Evolutionary conservation across 495 filamentous ascomycete genomes (phyloP).

Genomic region (Lasiosphaeris hirsuta): DNA sequence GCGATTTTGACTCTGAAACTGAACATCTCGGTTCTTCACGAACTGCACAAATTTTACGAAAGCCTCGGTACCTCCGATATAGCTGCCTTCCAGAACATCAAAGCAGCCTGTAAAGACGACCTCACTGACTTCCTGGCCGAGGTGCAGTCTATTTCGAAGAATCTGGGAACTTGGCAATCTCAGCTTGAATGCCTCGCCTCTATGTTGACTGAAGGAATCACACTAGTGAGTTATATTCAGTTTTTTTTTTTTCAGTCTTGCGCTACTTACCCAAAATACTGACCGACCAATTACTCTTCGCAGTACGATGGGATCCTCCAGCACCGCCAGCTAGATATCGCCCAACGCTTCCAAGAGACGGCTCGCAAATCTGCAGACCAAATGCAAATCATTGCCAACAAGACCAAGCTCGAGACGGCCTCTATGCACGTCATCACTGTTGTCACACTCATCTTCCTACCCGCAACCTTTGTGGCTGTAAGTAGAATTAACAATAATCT

Average conservation of each 20-base stretch:
- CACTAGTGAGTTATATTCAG: conserved; percentile 9
- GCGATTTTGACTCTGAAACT: conserved; percentile 28
- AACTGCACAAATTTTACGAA: conserved; percentile 3
- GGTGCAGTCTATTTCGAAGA: conserved; percentile 9
- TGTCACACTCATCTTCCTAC: conserved; percentile 43
- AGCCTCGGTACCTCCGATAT: background rate
- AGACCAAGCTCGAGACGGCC: conserved; percentile 29
- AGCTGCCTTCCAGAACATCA: conserved; percentile 1
- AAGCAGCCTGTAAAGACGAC: background rate
- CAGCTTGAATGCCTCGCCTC: conserved; percentile 14
- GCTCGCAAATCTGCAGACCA: background rate
- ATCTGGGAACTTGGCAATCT: conserved; percentile 6
- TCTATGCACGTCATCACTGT: conserved; percentile 44
- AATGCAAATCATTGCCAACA: conserved; percentile 29
- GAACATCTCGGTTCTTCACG: conserved; percentile 29
- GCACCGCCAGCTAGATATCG: conserved; percentile 1
- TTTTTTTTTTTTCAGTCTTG: background rate
- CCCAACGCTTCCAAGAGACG: conserved; percentile 5
- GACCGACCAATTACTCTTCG: background rate
- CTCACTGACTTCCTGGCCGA: conserved; percentile 8
- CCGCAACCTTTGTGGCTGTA: conserved; percentile 39
- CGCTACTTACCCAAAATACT: too few species aligned
- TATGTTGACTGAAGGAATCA: conserved; percentile 16
- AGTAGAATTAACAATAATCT: background rate
- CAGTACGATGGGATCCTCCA: conserved; percentile 18